Percentiles rank a stretch among this genome's conserved stretches.
Evolutionary conservation across 148 eudicot species (phyloP).

Genomic region (Vaccinium corymbosum): DNA sequence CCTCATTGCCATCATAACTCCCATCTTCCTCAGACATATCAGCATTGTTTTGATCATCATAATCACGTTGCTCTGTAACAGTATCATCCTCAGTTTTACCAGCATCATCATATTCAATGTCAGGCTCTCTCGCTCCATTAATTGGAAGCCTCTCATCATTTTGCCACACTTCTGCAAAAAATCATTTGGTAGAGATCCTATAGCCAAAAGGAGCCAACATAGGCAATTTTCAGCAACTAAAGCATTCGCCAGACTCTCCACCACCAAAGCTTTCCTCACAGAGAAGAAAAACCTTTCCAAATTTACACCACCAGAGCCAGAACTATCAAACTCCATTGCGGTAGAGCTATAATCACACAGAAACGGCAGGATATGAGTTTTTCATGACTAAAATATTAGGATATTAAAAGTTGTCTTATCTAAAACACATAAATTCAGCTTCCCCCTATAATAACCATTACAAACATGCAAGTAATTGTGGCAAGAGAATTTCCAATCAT

Average conservation of each 20-base stretch:
- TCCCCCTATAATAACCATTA: too few relatives aligned
- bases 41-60: background rate
- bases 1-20: background rate
- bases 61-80: background rate
- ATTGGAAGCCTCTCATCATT: background rate
- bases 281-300: constrained; percentile 3
- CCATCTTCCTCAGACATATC: background rate
- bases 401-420: background rate
- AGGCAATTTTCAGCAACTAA: constrained; percentile 3
- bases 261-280: background rate
- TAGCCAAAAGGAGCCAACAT: background rate
- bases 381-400: background rate
- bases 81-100: background rate
- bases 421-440: background rate
- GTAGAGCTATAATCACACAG: background rate
- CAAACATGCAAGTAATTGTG: too few relatives aligned
- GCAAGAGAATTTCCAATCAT: too few relatives aligned
- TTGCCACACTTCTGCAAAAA: too few relatives aligned
- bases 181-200: background rate
- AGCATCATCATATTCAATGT: constrained; percentile 9
- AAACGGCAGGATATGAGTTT: background rate
- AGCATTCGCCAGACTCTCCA: background rate
- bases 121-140: background rate
- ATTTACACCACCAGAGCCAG: background rate
- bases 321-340: background rate